phyloP scores from a whole-genome alignment of 768 basidiomycete genomes.

The Podaxis sp. region DNA sequence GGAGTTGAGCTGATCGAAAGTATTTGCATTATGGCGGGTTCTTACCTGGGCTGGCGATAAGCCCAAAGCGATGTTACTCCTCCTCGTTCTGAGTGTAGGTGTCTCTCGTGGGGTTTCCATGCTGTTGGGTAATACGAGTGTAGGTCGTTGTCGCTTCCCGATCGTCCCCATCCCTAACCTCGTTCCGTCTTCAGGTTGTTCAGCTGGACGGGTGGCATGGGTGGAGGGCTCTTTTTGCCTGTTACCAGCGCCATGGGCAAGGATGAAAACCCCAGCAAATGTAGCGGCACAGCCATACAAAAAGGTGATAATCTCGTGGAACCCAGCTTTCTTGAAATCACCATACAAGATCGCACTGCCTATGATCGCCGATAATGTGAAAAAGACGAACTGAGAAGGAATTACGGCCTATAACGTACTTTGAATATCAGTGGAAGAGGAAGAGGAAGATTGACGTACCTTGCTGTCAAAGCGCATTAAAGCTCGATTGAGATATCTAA shows the following conservation, averaged over 20 bases:
- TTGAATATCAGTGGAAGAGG: neutral
- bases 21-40: neutral
- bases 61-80: conserved; percentile 56
- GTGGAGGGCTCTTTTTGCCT: conserved; percentile 25
- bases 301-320: conserved; percentile 81
- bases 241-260: conserved; percentile 40
- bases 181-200: conserved; percentile 17
- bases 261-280: conserved; percentile 84
- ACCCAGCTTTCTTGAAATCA: conserved; percentile 80
- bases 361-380: conserved; percentile 88
- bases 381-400: conserved; percentile 92
- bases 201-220: conserved; percentile 19
- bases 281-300: conserved; percentile 87
- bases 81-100: conserved; percentile 45
- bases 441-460: conserved; percentile 30
- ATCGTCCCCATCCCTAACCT: conserved; percentile 28
- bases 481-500: conserved; percentile 80
- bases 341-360: conserved; percentile 93
- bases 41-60: conserved; percentile 72
- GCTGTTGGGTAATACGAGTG: conserved; percentile 46
- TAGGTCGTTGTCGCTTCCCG: conserved; percentile 36
- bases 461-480: conserved; percentile 93
- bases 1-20: conserved; percentile 1
- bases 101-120: conserved; percentile 28
- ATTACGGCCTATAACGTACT: conserved; percentile 64